Evolutionary conservation across 2,329 filamentous ascomycete genomes (phyloP).

Genomic region (Xylariales sp.): DNA sequence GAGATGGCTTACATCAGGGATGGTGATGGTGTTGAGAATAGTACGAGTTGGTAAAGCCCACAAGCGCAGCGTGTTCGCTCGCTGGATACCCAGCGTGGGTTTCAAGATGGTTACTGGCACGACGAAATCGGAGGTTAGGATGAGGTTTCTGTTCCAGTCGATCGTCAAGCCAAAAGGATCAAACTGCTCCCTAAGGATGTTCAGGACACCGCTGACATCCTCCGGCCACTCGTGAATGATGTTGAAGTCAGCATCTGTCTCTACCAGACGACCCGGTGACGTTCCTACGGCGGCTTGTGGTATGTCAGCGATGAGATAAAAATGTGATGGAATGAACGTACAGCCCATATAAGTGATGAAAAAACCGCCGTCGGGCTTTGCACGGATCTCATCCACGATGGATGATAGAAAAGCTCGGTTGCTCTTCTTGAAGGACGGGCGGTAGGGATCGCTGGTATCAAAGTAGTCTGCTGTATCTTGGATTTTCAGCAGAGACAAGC

Average conservation of each 20-base stretch:
- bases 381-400: constrained; percentile 58
- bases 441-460: constrained; percentile 53
- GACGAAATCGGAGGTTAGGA: constrained; percentile 59
- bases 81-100: constrained; percentile 48
- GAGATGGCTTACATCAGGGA: constrained; percentile 45
- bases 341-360: constrained; percentile 60
- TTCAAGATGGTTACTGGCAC: constrained; percentile 58
- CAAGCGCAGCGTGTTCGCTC: constrained; percentile 53
- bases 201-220: constrained; percentile 47
- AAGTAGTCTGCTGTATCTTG: constrained; percentile 62
- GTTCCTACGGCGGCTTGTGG: constrained; percentile 43
- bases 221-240: constrained; percentile 60
- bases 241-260: constrained; percentile 54
- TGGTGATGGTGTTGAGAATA: constrained; percentile 57
- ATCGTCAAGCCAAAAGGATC: constrained; percentile 55
- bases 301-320: neutral
- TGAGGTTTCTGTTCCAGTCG: constrained; percentile 53
- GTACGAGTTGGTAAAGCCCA: constrained; percentile 50
- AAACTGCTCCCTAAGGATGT: constrained; percentile 57
- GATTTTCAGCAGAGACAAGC: constrained; percentile 54
- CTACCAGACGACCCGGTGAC: constrained; percentile 53
- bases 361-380: constrained; percentile 58
- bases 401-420: constrained; percentile 55
- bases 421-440: constrained; percentile 54
- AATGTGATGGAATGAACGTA: constrained; percentile 12